phyloP scores from a whole-genome alignment of 306 rosid species.

The Bauhinia variegata region DNA sequence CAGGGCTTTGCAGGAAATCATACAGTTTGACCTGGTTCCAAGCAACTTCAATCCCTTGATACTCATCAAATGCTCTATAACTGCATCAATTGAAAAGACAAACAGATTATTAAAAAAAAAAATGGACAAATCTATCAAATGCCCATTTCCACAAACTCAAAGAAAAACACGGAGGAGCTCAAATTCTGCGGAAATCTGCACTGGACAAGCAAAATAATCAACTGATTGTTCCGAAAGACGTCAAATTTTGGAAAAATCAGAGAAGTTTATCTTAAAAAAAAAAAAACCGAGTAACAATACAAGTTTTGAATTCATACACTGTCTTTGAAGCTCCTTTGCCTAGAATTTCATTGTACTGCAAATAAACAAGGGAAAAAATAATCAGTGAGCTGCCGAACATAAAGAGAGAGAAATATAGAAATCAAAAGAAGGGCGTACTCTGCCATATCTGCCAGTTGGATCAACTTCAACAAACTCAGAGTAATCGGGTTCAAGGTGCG shows the following conservation, averaged over 20 bases:
- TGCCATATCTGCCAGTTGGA: slow-evolving; percentile 99
- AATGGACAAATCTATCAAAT: slow-evolving; percentile 28
- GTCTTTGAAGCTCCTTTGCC: slow-evolving; percentile 98
- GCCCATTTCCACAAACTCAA: slow-evolving; percentile 24
- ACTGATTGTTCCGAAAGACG: background rate
- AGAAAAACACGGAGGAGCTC: slow-evolving; percentile 29
- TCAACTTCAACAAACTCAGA: slow-evolving; percentile 85
- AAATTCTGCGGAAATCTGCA: slow-evolving; percentile 40
- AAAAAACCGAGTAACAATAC: background rate
- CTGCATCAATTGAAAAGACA: slow-evolving; percentile 47
- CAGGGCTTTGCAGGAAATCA: slow-evolving; percentile 89
- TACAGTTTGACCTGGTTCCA: slow-evolving; percentile 93
- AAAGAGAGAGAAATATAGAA: background rate
- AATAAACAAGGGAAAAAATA: slow-evolving; percentile 29
- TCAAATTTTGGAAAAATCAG: slow-evolving; percentile 9
- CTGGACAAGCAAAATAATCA: slow-evolving; percentile 21
- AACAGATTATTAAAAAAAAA: background rate
- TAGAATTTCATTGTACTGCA: slow-evolving; percentile 89
- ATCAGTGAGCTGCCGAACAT: slow-evolving; percentile 13
- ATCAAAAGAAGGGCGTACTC: slow-evolving; percentile 50
- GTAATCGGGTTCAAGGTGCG: slow-evolving; percentile 58
- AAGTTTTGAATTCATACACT: slow-evolving; percentile 63
- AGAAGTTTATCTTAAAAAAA: slow-evolving; percentile 7
- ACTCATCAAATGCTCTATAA: slow-evolving; percentile 93
- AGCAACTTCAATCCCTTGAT: slow-evolving; percentile 96